Conservation (phyloP, 129 eudicot genomes). For the Flaveria ramosissima region DNA sequence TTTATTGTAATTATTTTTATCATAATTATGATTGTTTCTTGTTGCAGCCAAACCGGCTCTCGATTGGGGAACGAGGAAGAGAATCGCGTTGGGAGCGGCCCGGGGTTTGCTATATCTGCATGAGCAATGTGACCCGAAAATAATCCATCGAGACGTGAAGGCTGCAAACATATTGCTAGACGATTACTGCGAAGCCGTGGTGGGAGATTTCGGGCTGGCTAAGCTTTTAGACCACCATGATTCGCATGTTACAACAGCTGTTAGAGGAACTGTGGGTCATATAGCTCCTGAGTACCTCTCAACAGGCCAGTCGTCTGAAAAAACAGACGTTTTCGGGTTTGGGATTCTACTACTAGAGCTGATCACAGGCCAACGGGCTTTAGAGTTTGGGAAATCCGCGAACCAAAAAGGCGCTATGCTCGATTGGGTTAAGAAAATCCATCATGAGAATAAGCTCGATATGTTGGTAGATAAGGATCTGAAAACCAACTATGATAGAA, state of each 20-base stretch:
- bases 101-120: slow-evolving; percentile 87
- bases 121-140: slow-evolving; percentile 97
- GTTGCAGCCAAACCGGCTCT: slow-evolving; percentile 80
- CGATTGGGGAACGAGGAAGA: slow-evolving; percentile 88
- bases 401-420: slow-evolving; percentile 11
- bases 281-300: slow-evolving; percentile 97
- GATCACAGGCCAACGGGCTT: slow-evolving; percentile 14
- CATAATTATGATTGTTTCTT: not conserved
- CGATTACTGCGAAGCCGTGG: slow-evolving; percentile 90
- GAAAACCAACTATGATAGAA: slow-evolving; percentile 55
- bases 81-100: slow-evolving; percentile 87
- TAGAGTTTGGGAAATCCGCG: slow-evolving; percentile 13
- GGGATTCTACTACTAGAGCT: slow-evolving; percentile 39
- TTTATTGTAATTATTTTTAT: too few species aligned
- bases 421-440: slow-evolving; percentile 16
- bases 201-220: slow-evolving; percentile 97
- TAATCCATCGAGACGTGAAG: slow-evolving; percentile 94
- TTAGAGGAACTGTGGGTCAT: slow-evolving; percentile 95
- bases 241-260: slow-evolving; percentile 95
- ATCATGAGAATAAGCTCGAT: slow-evolving; percentile 74
- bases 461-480: slow-evolving; percentile 82
- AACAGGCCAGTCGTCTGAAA: slow-evolving; percentile 95
- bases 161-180: slow-evolving; percentile 95
- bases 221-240: slow-evolving; percentile 92
- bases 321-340: slow-evolving; percentile 95